These are phyloP conservation scores for Monosporozyma solicola DNA, from an alignment of 805 yeast species.

Conservation along the genomic window DNA sequence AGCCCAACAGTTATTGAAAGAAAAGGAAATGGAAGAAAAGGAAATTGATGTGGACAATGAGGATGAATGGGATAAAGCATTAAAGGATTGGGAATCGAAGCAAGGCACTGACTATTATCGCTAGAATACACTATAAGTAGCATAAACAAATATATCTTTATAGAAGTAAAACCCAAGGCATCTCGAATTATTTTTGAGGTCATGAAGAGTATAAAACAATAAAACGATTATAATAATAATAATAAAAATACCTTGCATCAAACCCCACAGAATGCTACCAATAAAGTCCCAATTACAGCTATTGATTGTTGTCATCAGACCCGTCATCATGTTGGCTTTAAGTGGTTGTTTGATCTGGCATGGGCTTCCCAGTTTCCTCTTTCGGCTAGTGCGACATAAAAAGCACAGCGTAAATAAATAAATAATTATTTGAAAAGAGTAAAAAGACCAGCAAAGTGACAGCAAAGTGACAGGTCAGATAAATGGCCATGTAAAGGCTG, in stretches of 20 bases:
- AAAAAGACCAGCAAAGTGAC: not conserved
- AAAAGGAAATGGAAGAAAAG: conserved; percentile 33
- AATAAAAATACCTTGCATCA: not conserved
- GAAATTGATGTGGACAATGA: conserved; percentile 51
- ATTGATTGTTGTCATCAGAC: not conserved
- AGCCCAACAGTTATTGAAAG: conserved; percentile 34
- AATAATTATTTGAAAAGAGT: not conserved
- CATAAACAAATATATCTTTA: not conserved
- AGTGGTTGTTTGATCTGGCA: not conserved
- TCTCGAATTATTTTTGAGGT: not conserved
- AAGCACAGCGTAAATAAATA: not conserved
- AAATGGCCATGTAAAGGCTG: not conserved
- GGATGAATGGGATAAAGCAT: conserved; percentile 62
- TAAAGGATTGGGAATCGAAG: conserved; percentile 48
- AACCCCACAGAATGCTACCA: not conserved
- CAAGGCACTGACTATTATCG: conserved; percentile 26
- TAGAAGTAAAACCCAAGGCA: not conserved
- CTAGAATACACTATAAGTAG: conserved; percentile 4
- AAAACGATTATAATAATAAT: not conserved
- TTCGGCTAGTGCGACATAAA: not conserved
- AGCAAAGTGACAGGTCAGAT: not conserved
- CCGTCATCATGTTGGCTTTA: not conserved
- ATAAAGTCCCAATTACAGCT: not conserved
- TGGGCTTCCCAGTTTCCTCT: not conserved
- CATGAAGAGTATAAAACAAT: not conserved